Evolutionary conservation across 495 filamentous ascomycete species (phyloP), one percentile per base, ranked within the genome.

Genomic region (Penicillium roqueforti): DNA sequence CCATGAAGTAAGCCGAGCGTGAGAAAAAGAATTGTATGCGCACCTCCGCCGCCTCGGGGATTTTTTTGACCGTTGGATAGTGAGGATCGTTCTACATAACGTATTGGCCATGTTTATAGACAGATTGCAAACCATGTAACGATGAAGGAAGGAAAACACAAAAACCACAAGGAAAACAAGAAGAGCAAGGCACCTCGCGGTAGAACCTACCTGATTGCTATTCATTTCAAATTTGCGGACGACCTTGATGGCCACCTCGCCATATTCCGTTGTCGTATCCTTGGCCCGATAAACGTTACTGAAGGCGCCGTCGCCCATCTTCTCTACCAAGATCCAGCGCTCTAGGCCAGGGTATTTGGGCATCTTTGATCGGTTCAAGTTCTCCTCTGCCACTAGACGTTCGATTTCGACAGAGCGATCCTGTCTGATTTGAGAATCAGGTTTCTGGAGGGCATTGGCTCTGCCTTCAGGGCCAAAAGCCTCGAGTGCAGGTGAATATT

Each of bases 161-260:
- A 42, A 50, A 32, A 49, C 62, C 32, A 37, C 45, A 59, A 51
- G 19, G 38, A 39, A 55, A 62, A 53, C 26, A 40, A 58, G 55
- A 60, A 34, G 31, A 65, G n/a, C n/a, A 47, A 58, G 28, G 59
- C 57, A 44, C 22, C 29, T 31, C n/a, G 51, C 47, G 38, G 50
- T 66, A 62, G 54, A 61, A 70, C 74, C 69, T 82, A 98, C 93
- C 91, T 98, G 93, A 75, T 82, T 90, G 46, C 85, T 88, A 68
- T 96, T 97, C 88, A 98, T 96, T 74, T 98, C 95, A 65, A 88
- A 98, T 73, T 98, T 98, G 52, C 93, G 86, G 50, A 98, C 93
- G 20, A 98, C 93, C 67, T 98, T 98, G 80, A 98, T 97, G 40
- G 93, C 93, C 14, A 93, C 91, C 62, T 98, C 88, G 38, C 82